A percentile compares a stretch with the other conserved stretches of the same genome.
Conservation (phyloP, 176 grass and related monocot genomes). For the Carex parvula region DNA sequence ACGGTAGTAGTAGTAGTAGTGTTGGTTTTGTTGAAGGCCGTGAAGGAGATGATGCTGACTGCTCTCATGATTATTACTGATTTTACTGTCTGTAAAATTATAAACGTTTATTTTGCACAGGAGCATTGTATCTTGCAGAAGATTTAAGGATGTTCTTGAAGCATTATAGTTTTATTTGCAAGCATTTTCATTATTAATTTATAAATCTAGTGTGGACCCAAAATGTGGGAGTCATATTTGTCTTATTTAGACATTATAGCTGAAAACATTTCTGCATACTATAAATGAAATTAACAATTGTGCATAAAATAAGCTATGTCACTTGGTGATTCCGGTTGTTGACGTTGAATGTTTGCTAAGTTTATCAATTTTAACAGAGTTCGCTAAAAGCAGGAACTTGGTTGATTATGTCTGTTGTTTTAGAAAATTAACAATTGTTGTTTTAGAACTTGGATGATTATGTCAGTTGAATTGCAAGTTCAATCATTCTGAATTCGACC, state of each 20-base stretch:
- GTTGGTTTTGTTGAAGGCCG: constrained; percentile 36
- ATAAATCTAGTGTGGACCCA: background rate
- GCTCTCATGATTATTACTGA: constrained; percentile 73
- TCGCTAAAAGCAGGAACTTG: background rate
- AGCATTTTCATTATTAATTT: background rate
- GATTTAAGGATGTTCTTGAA: background rate
- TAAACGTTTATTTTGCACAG: background rate
- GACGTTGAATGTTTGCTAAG: background rate
- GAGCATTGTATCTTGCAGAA: background rate
- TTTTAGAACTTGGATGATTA: background rate
- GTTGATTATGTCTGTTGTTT: background rate
- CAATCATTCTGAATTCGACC: background rate
- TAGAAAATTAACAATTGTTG: background rate
- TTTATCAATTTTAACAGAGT: background rate
- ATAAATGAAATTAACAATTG: background rate
- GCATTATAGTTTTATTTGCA: background rate
- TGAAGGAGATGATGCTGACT: constrained; percentile 62
- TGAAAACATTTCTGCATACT: background rate
- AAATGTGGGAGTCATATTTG: background rate
- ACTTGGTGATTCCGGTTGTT: background rate
- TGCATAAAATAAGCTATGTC: background rate
- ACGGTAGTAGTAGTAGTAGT: constrained; percentile 24
- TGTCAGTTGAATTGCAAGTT: background rate
- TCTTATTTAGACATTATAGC: background rate
- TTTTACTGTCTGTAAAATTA: background rate